phyloP scores from a whole-genome alignment of 2,329 filamentous ascomycete genomes.

The Neophaeococcomyces aloes region DNA sequence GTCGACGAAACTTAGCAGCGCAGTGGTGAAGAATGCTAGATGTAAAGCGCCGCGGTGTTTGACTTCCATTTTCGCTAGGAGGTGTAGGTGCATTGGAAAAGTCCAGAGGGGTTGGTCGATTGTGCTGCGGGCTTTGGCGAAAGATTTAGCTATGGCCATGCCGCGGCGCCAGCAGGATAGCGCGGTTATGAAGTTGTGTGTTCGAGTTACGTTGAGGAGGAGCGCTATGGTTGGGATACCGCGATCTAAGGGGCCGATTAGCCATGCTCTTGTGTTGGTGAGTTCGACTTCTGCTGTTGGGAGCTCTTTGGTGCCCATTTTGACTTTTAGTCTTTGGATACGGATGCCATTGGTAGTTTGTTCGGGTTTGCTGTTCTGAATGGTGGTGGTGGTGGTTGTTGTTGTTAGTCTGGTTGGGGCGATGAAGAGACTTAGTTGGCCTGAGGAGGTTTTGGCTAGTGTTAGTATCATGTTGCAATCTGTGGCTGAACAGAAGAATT shows the following conservation, averaged over 20 bases:
- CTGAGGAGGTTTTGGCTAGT: constrained; percentile 47
- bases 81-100: constrained; percentile 19
- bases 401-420: constrained; percentile 46
- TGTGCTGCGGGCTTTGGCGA: constrained; percentile 20
- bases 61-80: constrained; percentile 20
- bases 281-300: constrained; percentile 60
- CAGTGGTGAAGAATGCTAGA: constrained; percentile 21
- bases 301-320: constrained; percentile 54
- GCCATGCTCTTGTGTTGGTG: constrained; percentile 45
- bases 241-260: constrained; percentile 50
- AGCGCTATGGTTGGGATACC: constrained; percentile 54
- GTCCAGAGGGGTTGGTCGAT: constrained; percentile 18
- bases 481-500: constrained; percentile 34
- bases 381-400: constrained; percentile 25
- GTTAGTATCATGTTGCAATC: constrained; percentile 55
- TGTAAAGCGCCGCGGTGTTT: constrained; percentile 21
- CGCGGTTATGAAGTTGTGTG: constrained; percentile 21
- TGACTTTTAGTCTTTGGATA: constrained; percentile 56
- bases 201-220: constrained; percentile 49
- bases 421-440: constrained; percentile 50
- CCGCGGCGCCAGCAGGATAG: constrained; percentile 20
- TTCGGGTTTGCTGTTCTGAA: constrained; percentile 20
- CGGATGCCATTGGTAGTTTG: constrained; percentile 52
- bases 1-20: constrained; percentile 20
- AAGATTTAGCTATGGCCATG: constrained; percentile 21